phyloP scores from a whole-genome alignment of 306 rosid genomes.

The Cucurbita ficifolia region DNA sequence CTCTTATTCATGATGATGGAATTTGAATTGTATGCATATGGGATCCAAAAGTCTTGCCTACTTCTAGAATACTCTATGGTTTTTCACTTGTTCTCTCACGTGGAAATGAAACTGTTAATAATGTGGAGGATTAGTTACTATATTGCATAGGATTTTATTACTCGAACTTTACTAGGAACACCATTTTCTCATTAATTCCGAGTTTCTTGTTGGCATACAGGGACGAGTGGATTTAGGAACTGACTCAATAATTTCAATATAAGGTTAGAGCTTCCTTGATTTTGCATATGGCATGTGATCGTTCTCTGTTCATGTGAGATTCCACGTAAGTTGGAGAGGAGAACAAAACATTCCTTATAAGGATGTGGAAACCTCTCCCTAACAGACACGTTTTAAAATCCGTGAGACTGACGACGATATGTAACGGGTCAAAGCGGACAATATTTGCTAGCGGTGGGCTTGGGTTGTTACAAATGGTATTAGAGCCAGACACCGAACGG shows the following conservation, averaged over 20 bases:
- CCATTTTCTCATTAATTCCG: neutral
- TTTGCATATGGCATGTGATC: neutral
- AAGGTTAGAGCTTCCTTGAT: neutral
- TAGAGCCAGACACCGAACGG: too few species aligned
- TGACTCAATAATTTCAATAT: conserved; percentile 1
- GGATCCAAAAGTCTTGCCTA: neutral
- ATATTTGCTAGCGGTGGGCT: too few species aligned
- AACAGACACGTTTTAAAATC: too few species aligned
- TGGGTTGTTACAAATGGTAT: too few species aligned
- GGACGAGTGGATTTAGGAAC: neutral
- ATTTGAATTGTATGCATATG: neutral
- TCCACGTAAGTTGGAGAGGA: too few species aligned
- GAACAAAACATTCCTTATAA: too few species aligned
- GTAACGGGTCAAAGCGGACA: too few species aligned
- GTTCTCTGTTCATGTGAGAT: neutral
- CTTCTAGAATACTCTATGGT: neutral
- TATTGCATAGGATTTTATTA: neutral
- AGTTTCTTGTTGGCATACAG: neutral
- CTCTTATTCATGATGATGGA: neutral
- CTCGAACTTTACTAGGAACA: neutral
- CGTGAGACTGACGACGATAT: too few species aligned
- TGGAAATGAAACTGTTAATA: neutral
- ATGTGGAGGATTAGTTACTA: neutral
- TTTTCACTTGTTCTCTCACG: neutral
- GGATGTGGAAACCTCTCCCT: too few species aligned